phyloP scores from a whole-genome alignment of 805 yeast species.

The Myxozyma mucilagina region DNA sequence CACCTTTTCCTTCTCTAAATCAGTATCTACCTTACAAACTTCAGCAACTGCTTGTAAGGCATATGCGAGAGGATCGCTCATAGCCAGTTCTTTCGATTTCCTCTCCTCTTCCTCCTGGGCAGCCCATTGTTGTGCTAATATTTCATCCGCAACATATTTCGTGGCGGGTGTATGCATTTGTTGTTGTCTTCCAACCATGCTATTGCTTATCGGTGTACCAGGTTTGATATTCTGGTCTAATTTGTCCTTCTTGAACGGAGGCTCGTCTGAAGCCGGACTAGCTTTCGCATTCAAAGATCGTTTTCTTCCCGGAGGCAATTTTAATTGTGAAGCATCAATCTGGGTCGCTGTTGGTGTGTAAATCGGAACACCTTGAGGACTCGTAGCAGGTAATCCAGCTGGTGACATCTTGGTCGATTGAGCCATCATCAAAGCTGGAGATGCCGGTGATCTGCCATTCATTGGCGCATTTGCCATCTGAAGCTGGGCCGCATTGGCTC shows the following conservation, averaged over 20 bases:
- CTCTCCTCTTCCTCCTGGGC: slow-evolving; percentile 22
- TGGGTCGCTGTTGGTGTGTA: slow-evolving; percentile 18
- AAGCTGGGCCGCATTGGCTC: slow-evolving; percentile 2
- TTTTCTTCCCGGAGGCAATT: slow-evolving; percentile 22
- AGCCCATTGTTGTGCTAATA: slow-evolving; percentile 10
- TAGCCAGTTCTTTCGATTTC: slow-evolving; percentile 19
- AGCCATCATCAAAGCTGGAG: neutral
- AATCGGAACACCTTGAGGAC: slow-evolving; percentile 31
- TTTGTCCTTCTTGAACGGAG: slow-evolving; percentile 25
- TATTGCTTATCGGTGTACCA: neutral
- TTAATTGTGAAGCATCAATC: slow-evolving; percentile 23
- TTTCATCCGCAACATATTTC: slow-evolving; percentile 1
- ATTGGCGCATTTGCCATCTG: slow-evolving; percentile 5
- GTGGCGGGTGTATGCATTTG: neutral
- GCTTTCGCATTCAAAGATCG: slow-evolving; percentile 13
- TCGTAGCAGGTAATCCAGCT: slow-evolving; percentile 1
- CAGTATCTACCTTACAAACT: slow-evolving; percentile 21
- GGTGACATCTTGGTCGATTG: slow-evolving; percentile 13
- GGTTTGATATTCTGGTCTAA: neutral
- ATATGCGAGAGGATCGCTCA: slow-evolving; percentile 26
- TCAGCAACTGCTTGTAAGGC: slow-evolving; percentile 27
- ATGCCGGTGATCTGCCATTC: slow-evolving; percentile 3
- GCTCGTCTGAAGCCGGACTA: slow-evolving; percentile 17
- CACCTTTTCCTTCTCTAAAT: slow-evolving; percentile 11
- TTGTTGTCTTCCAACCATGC: neutral